Evolutionary conservation across 2,329 filamentous ascomycete species (phyloP), one percentile per base, ranked within the genome.

Genomic region (Verticillium zaregamsianum): DNA sequence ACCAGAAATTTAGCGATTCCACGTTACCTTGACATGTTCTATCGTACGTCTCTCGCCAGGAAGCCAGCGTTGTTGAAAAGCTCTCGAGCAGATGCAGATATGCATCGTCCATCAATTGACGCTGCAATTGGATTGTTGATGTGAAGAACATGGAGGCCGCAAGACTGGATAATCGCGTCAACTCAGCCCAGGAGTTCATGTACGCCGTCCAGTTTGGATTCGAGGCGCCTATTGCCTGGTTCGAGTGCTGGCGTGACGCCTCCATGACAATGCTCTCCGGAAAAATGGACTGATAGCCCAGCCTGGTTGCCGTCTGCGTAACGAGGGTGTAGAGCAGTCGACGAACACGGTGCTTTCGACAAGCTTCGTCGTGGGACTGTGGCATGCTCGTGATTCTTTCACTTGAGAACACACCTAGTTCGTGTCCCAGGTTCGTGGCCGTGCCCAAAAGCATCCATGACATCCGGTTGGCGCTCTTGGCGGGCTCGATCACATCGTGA

Each of bases 391-490:
- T 25, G n/a, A 31, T 39, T 7, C 55, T 28, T 9, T 59, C 61
- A 25, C 33, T 57, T 3, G 63, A 63, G 23, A 68, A 58, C 3
- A 69, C 57, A 0, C 64, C 68, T 3, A 69, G 64, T 39, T 69
- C 68, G 14, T 69, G 65, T 1, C 56, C 66, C 1, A 68, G 58
- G 11, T 64, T 67, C 4, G 61, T 66, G 0, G 68, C 68, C 55
- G 66, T 61, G 1, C 68, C 68, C 0, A 70, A 23, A 1, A 70
- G 63, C 68, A 70, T 70, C 68, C 67, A 70, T 1, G 68, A 70
- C 68, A 70, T 70, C 28, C 68, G 61, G 6, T 69, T 67, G 0
- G 68, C 66, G 31, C 68, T 52, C 33, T 69, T 69, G 0, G 68
- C 67, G 1, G 68, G 68, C 17, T 70, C 66, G 32, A 70, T 69